A percentile compares a stretch with the other conserved stretches of the same genome.
phyloP scores from a whole-genome alignment of 176 grass and related monocot genomes.

The Aechmea fasciata region DNA sequence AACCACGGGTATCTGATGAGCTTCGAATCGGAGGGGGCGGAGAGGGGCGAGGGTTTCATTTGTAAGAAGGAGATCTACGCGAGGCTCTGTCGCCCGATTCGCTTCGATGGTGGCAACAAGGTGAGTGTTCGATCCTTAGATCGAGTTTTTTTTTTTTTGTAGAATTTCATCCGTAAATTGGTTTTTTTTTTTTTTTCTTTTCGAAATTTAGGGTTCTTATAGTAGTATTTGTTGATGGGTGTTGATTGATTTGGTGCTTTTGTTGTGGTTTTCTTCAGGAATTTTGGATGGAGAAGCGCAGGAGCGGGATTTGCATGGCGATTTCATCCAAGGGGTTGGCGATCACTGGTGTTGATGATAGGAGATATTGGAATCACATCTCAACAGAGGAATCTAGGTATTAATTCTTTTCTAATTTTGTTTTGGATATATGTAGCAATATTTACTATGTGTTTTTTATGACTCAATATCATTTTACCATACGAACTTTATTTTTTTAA shows the following conservation, averaged over 20 bases:
- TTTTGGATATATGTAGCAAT: neutral
- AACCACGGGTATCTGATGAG: conserved; percentile 62
- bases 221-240: neutral
- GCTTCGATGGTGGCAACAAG: conserved; percentile 53
- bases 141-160: neutral
- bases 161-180: neutral
- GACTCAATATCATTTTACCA: neutral
- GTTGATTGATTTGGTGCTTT: neutral
- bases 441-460: neutral
- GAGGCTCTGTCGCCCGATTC: conserved; percentile 47
- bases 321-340: conserved; percentile 66
- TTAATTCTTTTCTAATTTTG: neutral
- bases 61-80: conserved; percentile 82
- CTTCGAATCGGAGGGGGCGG: conserved; percentile 33
- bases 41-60: conserved; percentile 7
- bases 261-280: conserved; percentile 29
- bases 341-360: conserved; percentile 73
- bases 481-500: neutral
- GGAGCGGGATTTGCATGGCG: conserved; percentile 65
- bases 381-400: conserved; percentile 85
- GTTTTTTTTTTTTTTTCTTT: neutral
- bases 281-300: conserved; percentile 87
- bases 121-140: conserved; percentile 14
- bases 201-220: conserved; percentile 4
- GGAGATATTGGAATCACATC: conserved; percentile 79